A percentile compares a stretch with the other conserved stretches of the same genome.
Evolutionary conservation across 148 eudicot species (phyloP).

Genomic region (Fagopyrum esculentum): DNA sequence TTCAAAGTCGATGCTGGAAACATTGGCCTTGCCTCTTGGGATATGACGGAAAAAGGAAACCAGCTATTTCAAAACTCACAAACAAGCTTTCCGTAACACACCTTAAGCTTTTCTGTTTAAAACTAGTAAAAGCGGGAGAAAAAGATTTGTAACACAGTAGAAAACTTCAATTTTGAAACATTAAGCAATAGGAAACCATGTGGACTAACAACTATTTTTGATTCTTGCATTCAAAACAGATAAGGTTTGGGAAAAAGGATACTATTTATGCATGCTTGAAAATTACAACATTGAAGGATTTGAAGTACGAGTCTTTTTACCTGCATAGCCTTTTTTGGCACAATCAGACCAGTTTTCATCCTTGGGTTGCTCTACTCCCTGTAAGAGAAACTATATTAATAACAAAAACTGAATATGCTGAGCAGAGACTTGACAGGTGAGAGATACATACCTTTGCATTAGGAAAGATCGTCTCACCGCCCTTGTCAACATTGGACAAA

Average conservation of each 20-base stretch:
- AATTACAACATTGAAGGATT: neutral
- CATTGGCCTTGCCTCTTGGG: neutral
- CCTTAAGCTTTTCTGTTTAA: neutral
- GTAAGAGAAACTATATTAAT: constrained; percentile 16
- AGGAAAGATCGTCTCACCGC: constrained; percentile 95
- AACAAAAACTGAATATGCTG: neutral
- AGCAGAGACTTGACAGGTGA: neutral
- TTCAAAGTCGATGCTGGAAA: neutral
- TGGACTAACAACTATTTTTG: neutral
- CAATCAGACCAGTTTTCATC: constrained; percentile 77
- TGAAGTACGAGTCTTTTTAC: constrained; percentile 20
- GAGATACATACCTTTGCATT: constrained; percentile 44
- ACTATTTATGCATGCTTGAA: constrained; percentile 10
- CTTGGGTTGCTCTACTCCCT: constrained; percentile 49
- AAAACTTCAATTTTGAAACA: neutral
- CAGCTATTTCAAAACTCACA: too few relatives aligned
- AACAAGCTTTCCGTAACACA: too few relatives aligned
- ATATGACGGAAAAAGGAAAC: neutral
- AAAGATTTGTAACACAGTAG: neutral
- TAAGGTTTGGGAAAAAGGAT: neutral
- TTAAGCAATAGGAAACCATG: neutral
- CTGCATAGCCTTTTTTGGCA: constrained; percentile 76
- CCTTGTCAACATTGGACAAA: constrained; percentile 67
- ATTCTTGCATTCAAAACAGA: neutral
- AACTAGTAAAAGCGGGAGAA: neutral